phyloP scores from a whole-genome alignment of 345 rosid species.

The Lepidium didymum region DNA sequence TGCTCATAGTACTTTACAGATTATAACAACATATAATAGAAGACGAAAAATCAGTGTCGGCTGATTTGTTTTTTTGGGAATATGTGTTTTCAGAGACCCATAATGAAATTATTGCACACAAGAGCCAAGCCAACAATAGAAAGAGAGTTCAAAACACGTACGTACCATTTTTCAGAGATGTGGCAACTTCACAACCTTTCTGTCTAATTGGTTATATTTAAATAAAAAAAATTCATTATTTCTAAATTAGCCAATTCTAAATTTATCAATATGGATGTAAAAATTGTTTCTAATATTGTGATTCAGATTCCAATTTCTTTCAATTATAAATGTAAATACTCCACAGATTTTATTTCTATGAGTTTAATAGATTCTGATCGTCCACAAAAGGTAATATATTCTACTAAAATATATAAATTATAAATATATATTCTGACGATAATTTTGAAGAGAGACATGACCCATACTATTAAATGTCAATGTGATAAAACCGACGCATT shows the following conservation, averaged over 20 bases:
- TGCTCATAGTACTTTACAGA: neutral
- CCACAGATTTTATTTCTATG: too few species aligned
- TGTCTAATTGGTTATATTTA: neutral
- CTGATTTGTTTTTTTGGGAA: conserved; percentile 11
- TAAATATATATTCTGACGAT: neutral
- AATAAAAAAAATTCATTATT: too few species aligned
- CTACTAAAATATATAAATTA: too few species aligned
- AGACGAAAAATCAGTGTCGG: conserved; percentile 15
- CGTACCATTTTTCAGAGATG: conserved; percentile 17
- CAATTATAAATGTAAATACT: too few species aligned
- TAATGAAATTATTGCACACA: conserved; percentile 14
- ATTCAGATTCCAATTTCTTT: too few species aligned
- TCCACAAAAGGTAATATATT: too few species aligned
- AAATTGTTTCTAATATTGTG: too few species aligned
- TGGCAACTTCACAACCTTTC: conserved; percentile 24
- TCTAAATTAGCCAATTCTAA: too few species aligned
- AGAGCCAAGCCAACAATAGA: conserved; percentile 3
- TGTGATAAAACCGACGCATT: conserved; percentile 6
- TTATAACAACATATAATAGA: neutral
- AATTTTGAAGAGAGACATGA: conserved; percentile 1
- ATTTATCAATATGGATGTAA: too few species aligned
- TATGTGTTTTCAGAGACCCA: neutral
- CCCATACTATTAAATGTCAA: conserved; percentile 21
- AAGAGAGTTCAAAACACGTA: conserved; percentile 15
- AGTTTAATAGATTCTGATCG: too few species aligned